phyloP scores from a whole-genome alignment of 116 monocot genomes.

The Posidonia oceanica region DNA sequence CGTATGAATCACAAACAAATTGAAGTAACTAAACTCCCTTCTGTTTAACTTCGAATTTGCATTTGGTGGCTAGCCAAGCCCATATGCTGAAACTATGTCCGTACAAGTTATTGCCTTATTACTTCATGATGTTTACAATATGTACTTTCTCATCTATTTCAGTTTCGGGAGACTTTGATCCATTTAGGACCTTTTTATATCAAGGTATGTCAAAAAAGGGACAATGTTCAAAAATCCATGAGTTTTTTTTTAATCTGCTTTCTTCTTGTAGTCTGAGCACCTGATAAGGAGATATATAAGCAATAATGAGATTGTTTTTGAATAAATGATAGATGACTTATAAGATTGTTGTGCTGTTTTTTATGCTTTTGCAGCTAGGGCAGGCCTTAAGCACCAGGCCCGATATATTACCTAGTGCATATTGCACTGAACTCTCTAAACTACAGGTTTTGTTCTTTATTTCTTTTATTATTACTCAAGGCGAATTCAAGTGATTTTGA shows the following conservation, averaged over 20 bases:
- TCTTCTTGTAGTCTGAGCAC: neutral
- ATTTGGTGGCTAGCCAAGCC: too few species aligned
- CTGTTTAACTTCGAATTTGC: too few species aligned
- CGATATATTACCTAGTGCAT: constrained; percentile 78
- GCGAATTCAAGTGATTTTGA: neutral
- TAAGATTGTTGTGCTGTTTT: neutral
- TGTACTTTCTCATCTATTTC: constrained; percentile 11
- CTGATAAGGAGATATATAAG: too few species aligned
- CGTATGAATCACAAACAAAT: too few species aligned
- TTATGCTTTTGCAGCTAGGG: constrained; percentile 51
- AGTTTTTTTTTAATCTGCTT: neutral
- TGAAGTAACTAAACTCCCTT: too few species aligned
- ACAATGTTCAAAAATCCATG: neutral
- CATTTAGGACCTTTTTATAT: constrained; percentile 81
- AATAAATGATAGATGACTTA: neutral
- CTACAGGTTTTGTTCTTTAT: constrained; percentile 41
- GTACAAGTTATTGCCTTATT: too few species aligned
- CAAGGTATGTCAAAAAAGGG: constrained; percentile 37
- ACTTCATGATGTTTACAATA: neutral
- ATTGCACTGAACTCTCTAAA: constrained; percentile 91
- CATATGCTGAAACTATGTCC: too few species aligned
- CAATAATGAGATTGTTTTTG: neutral
- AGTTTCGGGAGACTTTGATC: constrained; percentile 81
- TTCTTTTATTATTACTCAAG: neutral
- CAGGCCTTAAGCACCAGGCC: constrained; percentile 89